Evolutionary conservation across 169 alveolate genomes (phyloP).

Genomic region (Plasmodium gonderi): DNA sequence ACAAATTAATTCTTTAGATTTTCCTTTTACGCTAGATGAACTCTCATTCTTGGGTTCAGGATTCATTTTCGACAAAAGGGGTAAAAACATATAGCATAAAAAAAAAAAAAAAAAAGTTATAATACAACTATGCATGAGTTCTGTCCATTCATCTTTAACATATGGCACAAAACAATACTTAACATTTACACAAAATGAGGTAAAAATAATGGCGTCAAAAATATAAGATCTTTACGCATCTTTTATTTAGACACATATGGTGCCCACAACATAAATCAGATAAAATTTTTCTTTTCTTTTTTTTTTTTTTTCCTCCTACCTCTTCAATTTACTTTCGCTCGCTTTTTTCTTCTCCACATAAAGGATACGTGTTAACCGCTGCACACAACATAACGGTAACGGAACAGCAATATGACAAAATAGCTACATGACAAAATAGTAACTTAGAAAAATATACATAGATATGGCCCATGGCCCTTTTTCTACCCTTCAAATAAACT

Average conservation of each 20-base stretch:
- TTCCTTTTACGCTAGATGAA: slow-evolving; percentile 19
- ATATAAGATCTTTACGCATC: no score
- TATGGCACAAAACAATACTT: background rate
- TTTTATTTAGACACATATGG: no score
- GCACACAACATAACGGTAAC: slow-evolving; percentile 68
- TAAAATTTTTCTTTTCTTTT: background rate
- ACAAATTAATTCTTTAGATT: slow-evolving; percentile 9
- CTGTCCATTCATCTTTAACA: no score
- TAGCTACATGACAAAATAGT: background rate
- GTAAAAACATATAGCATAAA: slow-evolving; percentile 7
- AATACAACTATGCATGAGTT: background rate
- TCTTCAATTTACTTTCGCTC: background rate
- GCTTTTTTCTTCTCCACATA: background rate
- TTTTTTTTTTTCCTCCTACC: background rate
- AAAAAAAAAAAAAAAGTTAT: background rate
- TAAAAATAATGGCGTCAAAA: no score
- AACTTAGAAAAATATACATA: background rate
- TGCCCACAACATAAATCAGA: background rate
- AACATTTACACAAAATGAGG: no score
- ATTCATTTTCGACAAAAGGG: slow-evolving; percentile 52
- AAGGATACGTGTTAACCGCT: slow-evolving; percentile 68
- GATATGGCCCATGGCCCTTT: background rate
- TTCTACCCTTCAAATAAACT: background rate
- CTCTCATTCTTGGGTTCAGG: slow-evolving; percentile 58
- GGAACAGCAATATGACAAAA: background rate